Percentiles rank a stretch among this genome's conserved stretches.
These are phyloP conservation scores for Bacterosira constricta DNA, from an alignment of 108 stramenopile species.

Conservation along the genomic window DNA sequence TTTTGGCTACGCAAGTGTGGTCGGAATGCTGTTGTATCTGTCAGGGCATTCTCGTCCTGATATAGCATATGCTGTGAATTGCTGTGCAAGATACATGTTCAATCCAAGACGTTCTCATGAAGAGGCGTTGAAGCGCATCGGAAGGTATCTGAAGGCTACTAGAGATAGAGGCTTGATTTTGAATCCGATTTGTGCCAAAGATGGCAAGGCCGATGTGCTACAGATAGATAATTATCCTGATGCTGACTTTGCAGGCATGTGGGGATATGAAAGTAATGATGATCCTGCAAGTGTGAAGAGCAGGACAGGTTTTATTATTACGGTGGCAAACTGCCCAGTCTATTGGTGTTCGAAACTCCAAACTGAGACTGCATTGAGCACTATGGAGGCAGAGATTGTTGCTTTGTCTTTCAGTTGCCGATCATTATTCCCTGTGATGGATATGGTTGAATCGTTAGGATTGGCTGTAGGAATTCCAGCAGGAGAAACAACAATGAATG, in stretches of 20 bases:
- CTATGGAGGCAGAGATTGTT: too few relatives aligned
- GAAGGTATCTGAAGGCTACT: slow-evolving; percentile 49
- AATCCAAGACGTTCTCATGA: slow-evolving; percentile 43
- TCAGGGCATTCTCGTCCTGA: slow-evolving; percentile 33
- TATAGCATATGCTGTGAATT: slow-evolving; percentile 34
- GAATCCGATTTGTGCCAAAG: slow-evolving; percentile 15
- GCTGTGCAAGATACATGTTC: slow-evolving; percentile 45
- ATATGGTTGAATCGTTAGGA: neutral
- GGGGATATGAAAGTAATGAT: slow-evolving; percentile 11
- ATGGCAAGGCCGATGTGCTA: too few relatives aligned
- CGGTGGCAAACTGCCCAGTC: slow-evolving; percentile 15
- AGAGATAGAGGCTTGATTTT: slow-evolving; percentile 28
- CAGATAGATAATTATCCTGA: slow-evolving; percentile 26
- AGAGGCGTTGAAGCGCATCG: slow-evolving; percentile 45
- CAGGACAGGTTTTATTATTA: slow-evolving; percentile 43
- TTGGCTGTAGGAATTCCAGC: neutral
- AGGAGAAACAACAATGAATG: too few relatives aligned
- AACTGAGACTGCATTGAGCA: too few relatives aligned
- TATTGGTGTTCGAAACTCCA: slow-evolving; percentile 45
- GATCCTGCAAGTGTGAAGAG: slow-evolving; percentile 24
- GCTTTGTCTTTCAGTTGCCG: too few relatives aligned
- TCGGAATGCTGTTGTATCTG: slow-evolving; percentile 48
- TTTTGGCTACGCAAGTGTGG: slow-evolving; percentile 26
- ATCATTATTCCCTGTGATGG: neutral
- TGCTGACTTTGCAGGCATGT: slow-evolving; percentile 41